phyloP scores from a whole-genome alignment of 2,329 filamentous ascomycete genomes.

The Cladosporium sp. region DNA sequence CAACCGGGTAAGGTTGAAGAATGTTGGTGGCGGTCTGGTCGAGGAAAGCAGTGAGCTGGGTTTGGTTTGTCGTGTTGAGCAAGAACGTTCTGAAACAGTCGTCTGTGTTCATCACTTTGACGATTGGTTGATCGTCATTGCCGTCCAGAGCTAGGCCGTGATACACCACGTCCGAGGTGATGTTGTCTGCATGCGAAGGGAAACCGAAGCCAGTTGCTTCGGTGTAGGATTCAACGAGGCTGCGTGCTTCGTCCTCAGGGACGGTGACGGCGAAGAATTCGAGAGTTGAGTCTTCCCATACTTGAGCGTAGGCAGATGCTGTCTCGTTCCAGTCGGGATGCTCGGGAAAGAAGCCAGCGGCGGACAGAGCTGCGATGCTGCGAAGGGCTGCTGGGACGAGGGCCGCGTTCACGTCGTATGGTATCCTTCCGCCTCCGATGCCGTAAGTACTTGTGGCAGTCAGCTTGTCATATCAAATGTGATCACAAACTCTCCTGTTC shows the following conservation, averaged over 20 bases:
- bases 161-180: slow-evolving; percentile 53
- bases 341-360: slow-evolving; percentile 54
- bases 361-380: slow-evolving; percentile 57
- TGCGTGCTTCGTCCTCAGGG: slow-evolving; percentile 46
- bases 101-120: slow-evolving; percentile 65
- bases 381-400: slow-evolving; percentile 63
- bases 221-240: slow-evolving; percentile 54
- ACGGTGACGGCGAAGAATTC: slow-evolving; percentile 57
- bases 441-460: slow-evolving; percentile 49
- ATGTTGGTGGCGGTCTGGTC: slow-evolving; percentile 61
- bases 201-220: slow-evolving; percentile 42
- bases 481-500: not conserved
- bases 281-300: slow-evolving; percentile 65
- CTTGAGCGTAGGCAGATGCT: slow-evolving; percentile 55
- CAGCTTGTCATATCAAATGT: not conserved
- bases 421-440: slow-evolving; percentile 63
- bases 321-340: slow-evolving; percentile 50
- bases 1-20: slow-evolving; percentile 59
- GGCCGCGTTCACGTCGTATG: slow-evolving; percentile 66
- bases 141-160: slow-evolving; percentile 61
- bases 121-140: slow-evolving; percentile 50
- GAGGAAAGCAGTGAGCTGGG: slow-evolving; percentile 59
- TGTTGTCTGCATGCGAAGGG: slow-evolving; percentile 46
- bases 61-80: slow-evolving; percentile 59
- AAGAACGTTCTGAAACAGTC: slow-evolving; percentile 66